phyloP scores from a whole-genome alignment of 2,329 filamentous ascomycete genomes.

The Paecilomyces sp. region DNA sequence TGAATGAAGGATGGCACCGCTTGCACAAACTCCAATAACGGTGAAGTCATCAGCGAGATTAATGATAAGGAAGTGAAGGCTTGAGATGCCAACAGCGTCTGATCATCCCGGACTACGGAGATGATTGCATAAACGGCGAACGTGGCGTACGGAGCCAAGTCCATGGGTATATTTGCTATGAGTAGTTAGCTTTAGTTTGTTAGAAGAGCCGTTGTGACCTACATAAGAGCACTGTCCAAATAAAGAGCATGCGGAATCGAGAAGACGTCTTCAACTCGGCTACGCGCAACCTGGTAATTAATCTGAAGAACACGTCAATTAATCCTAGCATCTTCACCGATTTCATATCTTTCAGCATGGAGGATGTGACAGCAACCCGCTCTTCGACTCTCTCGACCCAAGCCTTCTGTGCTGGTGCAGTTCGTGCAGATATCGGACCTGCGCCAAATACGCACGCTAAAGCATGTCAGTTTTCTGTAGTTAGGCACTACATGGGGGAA shows the following conservation, averaged over 20 bases:
- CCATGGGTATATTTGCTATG: no score
- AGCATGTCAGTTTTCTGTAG: not conserved
- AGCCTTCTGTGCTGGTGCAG: not conserved
- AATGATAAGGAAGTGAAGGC: conserved; percentile 21
- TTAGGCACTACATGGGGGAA: no score
- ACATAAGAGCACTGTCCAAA: no score
- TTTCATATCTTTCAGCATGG: conserved; percentile 36
- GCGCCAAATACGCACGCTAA: not conserved
- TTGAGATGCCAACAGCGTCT: conserved; percentile 12
- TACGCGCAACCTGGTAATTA: no score
- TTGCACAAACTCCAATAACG: conserved; percentile 15
- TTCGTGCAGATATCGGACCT: not conserved
- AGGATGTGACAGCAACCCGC: conserved; percentile 33
- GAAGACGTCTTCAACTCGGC: no score
- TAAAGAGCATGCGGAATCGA: no score
- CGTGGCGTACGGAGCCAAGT: conserved; percentile 20
- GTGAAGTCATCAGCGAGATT: conserved; percentile 17
- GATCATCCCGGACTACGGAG: conserved; percentile 5
- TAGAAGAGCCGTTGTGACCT: no score
- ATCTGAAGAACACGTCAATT: not conserved
- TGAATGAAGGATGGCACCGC: conserved; percentile 27
- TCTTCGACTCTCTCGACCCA: conserved; percentile 38
- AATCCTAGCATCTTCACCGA: conserved; percentile 38
- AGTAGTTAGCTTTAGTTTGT: no score
- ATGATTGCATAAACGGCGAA: conserved; percentile 17